Evolutionary conservation across 176 grass and related monocot species (phyloP).

Genomic region (Leersia perrieri): DNA sequence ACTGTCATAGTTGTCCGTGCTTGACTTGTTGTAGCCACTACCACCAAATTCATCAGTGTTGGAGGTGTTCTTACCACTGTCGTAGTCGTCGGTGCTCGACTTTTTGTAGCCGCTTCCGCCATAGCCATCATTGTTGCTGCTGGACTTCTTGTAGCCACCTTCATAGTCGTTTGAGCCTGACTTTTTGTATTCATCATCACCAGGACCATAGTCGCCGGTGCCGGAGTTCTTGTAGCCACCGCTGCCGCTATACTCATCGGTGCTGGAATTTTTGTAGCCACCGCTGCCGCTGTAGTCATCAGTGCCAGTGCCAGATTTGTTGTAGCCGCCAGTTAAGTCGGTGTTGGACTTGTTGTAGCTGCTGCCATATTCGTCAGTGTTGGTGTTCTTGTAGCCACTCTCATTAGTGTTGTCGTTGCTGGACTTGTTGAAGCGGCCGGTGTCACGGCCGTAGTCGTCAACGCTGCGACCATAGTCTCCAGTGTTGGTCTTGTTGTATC

Average conservation of each 20-base stretch:
- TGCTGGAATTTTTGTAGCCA: neutral
- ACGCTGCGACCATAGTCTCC: neutral
- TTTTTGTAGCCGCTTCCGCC: neutral
- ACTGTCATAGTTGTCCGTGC: neutral
- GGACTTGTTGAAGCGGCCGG: slow-evolving; percentile 4
- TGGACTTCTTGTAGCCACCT: slow-evolving; percentile 9
- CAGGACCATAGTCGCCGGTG: neutral
- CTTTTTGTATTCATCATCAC: neutral
- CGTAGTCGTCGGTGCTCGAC: neutral
- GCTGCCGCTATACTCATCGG: neutral
- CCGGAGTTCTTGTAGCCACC: neutral
- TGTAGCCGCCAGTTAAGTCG: neutral
- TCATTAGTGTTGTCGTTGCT: neutral
- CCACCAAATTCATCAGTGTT: neutral
- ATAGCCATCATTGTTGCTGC: neutral
- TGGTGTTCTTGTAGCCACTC: slow-evolving; percentile 1
- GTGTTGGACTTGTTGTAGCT: neutral
- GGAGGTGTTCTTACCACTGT: neutral
- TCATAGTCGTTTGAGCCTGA: neutral
- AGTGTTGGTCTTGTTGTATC: neutral
- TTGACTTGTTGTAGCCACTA: neutral
- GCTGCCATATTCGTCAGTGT: neutral
- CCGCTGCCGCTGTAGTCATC: neutral
- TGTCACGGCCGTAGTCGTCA: neutral
- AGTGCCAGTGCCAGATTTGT: neutral